phyloP scores from a whole-genome alignment of 768 basidiomycete species.

The Tylopilus rubrobrunneus region DNA sequence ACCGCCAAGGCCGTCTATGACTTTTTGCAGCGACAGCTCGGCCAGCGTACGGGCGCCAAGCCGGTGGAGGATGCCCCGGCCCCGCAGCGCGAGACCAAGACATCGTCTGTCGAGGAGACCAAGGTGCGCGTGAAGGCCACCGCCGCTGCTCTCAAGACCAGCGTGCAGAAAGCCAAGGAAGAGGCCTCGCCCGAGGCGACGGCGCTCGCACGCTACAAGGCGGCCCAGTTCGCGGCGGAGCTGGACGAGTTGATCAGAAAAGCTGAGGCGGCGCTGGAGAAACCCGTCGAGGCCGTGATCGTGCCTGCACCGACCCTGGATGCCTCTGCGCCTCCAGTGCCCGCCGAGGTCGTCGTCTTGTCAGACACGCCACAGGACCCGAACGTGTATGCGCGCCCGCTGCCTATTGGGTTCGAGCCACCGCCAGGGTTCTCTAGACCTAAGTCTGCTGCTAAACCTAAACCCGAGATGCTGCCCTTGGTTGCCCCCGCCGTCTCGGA shows the following conservation, averaged over 20 bases:
- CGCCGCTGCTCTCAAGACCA: conserved; percentile 47
- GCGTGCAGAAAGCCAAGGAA: conserved; percentile 37
- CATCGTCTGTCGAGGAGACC: conserved; percentile 38
- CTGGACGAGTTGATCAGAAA: conserved; percentile 63
- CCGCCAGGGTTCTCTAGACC: conserved; percentile 84
- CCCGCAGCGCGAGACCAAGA: conserved; percentile 21
- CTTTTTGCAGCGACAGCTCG: conserved; percentile 45
- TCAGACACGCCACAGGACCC: conserved; percentile 23
- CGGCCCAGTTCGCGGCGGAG: conserved; percentile 55
- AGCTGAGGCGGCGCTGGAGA: conserved; percentile 69
- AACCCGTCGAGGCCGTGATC: conserved; percentile 30
- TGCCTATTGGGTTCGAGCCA: conserved; percentile 93
- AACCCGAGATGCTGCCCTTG: conserved; percentile 55
- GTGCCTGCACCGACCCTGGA: conserved; percentile 21
- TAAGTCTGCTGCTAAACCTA: conserved; percentile 40
- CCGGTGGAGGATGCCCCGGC: conserved; percentile 18
- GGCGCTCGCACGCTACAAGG: conserved; percentile 43
- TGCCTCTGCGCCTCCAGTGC: conserved; percentile 21
- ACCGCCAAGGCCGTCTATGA: conserved; percentile 46
- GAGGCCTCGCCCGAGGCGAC: no score
- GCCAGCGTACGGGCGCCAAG: conserved; percentile 35
- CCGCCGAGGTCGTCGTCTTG: conserved; percentile 26
- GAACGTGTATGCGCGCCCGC: conserved; percentile 54
- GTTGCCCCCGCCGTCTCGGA: conserved; percentile 78
- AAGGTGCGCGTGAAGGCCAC: conserved; percentile 43